Percentiles rank a stretch among this genome's conserved stretches.
These are phyloP conservation scores for Agarophyton chilense DNA, from an alignment of 23 red algal species.

Conservation along the genomic window DNA sequence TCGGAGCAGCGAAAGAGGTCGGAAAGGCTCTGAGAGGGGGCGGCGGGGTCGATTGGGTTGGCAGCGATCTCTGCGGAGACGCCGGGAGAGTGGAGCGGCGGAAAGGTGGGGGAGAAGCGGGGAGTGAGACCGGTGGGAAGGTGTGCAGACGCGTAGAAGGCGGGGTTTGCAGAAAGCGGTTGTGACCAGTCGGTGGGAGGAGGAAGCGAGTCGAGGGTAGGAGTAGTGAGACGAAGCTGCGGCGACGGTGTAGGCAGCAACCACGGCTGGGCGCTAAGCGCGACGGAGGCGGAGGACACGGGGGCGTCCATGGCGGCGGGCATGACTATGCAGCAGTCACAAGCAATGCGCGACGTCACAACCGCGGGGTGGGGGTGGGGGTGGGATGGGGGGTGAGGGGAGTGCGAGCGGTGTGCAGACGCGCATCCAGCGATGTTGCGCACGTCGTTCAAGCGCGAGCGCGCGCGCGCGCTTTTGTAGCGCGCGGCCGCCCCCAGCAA, in stretches of 20 bases:
- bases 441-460: no score
- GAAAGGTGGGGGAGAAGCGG: conserved; percentile 36
- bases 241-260: conserved; percentile 27
- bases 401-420: no score
- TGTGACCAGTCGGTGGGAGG: conserved; percentile 29
- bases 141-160: neutral
- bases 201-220: conserved; percentile 19
- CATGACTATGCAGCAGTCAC: neutral
- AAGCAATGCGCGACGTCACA: neutral
- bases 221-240: neutral
- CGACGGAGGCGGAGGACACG: conserved; percentile 1
- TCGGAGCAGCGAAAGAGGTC: conserved; percentile 53
- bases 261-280: conserved; percentile 15
- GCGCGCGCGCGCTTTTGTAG: conserved; percentile 11
- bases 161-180: conserved; percentile 24
- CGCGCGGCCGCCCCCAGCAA: conserved; percentile 2
- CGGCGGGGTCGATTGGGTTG: neutral
- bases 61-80: conserved; percentile 62
- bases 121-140: conserved; percentile 42
- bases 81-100: conserved; percentile 32
- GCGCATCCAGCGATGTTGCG: conserved; percentile 8
- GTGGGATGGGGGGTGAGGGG: no score
- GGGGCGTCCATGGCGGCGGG: conserved; percentile 8
- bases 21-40: conserved; percentile 27
- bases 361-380: no score